These are phyloP conservation scores for Pseudozyma flocculosa DNA, from an alignment of 1,284 basidiomycete species.

Conservation along the genomic window DNA sequence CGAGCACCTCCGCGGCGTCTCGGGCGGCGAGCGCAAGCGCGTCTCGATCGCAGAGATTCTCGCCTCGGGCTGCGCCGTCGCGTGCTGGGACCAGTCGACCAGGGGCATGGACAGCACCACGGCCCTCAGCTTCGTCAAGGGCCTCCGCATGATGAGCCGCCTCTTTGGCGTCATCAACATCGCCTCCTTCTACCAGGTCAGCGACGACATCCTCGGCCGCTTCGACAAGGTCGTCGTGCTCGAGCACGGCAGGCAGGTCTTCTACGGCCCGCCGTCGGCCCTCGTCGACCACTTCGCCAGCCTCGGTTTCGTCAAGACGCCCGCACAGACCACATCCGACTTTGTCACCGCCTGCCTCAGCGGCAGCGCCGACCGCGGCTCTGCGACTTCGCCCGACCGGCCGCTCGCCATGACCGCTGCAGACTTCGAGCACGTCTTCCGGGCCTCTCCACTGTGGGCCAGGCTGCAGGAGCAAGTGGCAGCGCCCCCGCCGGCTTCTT, in stretches of 20 bases:
- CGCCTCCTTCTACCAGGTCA: constrained; percentile 49
- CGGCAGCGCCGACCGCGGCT: no score
- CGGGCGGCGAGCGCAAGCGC: constrained; percentile 61
- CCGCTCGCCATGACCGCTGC: no score
- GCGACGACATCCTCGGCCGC: constrained; percentile 37
- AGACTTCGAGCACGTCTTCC: no score
- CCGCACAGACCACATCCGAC: constrained; percentile 57
- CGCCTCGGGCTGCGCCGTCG: constrained; percentile 42
- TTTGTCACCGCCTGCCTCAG: constrained; percentile 55
- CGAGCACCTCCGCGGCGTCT: constrained; percentile 45
- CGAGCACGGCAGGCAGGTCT: constrained; percentile 54
- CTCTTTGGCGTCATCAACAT: constrained; percentile 27
- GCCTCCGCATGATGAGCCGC: constrained; percentile 42
- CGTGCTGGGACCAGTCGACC: constrained; percentile 45
- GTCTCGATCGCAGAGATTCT: constrained; percentile 59
- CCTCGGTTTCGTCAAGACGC: constrained; percentile 58
- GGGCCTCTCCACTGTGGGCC: no score
- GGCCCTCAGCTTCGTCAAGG: constrained; percentile 45
- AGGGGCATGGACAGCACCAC: constrained; percentile 49
- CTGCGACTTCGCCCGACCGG: no score
- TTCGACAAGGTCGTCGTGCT: constrained; percentile 53
- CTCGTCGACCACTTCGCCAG: constrained; percentile 41
- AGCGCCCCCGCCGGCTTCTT: no score
- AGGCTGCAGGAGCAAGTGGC: no score
- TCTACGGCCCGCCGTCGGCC: constrained; percentile 40